phyloP scores from a whole-genome alignment of 352 stramenopile genomes.

The Phytophthora quininea region DNA sequence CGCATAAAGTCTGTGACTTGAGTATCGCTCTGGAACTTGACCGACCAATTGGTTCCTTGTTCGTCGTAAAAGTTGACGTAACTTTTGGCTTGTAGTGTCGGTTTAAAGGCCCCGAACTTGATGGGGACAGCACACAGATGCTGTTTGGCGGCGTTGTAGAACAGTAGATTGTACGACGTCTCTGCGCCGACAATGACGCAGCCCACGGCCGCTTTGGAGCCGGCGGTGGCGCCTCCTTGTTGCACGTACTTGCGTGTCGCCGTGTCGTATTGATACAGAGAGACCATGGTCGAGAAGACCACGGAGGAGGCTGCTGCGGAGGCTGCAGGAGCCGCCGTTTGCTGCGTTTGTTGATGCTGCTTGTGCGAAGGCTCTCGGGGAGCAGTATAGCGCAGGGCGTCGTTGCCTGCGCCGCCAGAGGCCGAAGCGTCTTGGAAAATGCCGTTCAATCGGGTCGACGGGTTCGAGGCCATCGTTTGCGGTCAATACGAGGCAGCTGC shows the following conservation, averaged over 20 bases:
- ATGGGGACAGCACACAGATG: constrained; percentile 65
- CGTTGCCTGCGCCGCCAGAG: constrained; percentile 49
- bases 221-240: constrained; percentile 40
- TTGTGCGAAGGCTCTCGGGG: constrained; percentile 63
- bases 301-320: constrained; percentile 42
- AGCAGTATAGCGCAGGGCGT: constrained; percentile 71
- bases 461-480: constrained; percentile 43
- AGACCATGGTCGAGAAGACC: constrained; percentile 71
- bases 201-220: constrained; percentile 48
- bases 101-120: constrained; percentile 59
- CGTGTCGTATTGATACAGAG: constrained; percentile 78
- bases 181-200: constrained; percentile 77
- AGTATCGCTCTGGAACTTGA: constrained; percentile 71
- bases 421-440: constrained; percentile 55
- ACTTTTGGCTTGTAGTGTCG: constrained; percentile 73
- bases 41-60: constrained; percentile 68
- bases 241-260: constrained; percentile 65
- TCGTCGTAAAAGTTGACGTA: constrained; percentile 90
- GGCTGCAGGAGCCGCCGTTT: constrained; percentile 19
- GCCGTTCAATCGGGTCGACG: constrained; percentile 54
- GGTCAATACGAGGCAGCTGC: constrained; percentile 1
- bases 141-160: constrained; percentile 78
- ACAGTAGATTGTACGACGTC: constrained; percentile 70
- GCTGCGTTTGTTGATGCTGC: constrained; percentile 24
- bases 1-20: constrained; percentile 72